phyloP scores from a whole-genome alignment of 805 yeast genomes.

The Cyberlindnera euphorbiae region DNA sequence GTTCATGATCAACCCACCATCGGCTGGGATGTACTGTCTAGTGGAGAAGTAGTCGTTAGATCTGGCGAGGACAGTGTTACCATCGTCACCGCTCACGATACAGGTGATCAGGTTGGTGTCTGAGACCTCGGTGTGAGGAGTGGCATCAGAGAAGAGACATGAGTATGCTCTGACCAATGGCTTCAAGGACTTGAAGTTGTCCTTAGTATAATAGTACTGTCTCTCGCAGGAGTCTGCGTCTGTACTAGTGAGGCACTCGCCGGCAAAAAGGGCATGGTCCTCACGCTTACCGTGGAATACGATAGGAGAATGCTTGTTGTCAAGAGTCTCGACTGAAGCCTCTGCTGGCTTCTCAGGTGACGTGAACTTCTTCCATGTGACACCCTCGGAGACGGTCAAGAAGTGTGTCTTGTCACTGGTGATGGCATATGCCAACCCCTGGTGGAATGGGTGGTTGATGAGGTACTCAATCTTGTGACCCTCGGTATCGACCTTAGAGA shows the following conservation, averaged over 20 bases:
- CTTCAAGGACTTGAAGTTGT: constrained; percentile 36
- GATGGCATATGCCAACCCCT: constrained; percentile 35
- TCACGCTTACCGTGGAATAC: constrained; percentile 36
- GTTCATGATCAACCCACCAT: constrained; percentile 30
- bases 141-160: constrained; percentile 29
- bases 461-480: constrained; percentile 29
- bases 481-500: constrained; percentile 35
- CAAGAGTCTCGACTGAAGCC: constrained; percentile 22
- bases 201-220: constrained; percentile 38
- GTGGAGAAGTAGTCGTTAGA: constrained; percentile 44
- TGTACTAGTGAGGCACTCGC: constrained; percentile 30
- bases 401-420: constrained; percentile 31
- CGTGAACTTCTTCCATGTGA: constrained; percentile 35
- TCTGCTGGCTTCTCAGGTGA: constrained; percentile 27
- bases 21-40: constrained; percentile 26
- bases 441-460: constrained; percentile 35
- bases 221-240: constrained; percentile 30
- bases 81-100: constrained; percentile 35
- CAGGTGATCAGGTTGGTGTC: constrained; percentile 38
- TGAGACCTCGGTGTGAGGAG: constrained; percentile 21
- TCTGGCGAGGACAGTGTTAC: constrained; percentile 28
- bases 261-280: constrained; percentile 34
- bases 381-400: constrained; percentile 38
- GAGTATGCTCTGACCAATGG: constrained; percentile 29
- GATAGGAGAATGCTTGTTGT: constrained; percentile 23